Conservation (phyloP, 352 stramenopile genomes). For the Thalassiosira ordinaria region DNA sequence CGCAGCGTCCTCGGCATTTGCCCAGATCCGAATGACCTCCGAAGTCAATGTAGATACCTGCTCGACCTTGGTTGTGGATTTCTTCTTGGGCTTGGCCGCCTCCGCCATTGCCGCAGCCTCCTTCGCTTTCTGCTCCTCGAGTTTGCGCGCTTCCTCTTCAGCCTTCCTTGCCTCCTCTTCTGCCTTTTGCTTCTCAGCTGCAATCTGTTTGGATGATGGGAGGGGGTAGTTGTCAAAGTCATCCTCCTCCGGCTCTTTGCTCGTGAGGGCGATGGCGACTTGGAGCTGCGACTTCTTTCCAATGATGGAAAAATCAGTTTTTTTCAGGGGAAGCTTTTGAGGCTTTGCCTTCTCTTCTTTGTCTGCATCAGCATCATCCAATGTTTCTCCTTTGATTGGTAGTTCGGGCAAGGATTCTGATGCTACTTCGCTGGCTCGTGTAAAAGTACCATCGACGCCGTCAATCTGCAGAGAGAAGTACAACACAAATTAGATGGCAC, state of each 20-base stretch:
- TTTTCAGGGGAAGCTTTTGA: slow-evolving; percentile 70
- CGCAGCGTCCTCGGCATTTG: slow-evolving; percentile 75
- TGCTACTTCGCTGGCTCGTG: slow-evolving; percentile 27
- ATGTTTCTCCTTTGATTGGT: slow-evolving; percentile 22
- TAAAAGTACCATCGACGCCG: slow-evolving; percentile 82
- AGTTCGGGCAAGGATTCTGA: background rate
- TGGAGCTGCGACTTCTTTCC: slow-evolving; percentile 74
- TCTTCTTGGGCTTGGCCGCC: slow-evolving; percentile 70
- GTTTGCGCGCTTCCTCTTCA: slow-evolving; percentile 38
- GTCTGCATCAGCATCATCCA: slow-evolving; percentile 23
- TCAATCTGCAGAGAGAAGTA: slow-evolving; percentile 59
- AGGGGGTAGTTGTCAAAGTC: slow-evolving; percentile 84
- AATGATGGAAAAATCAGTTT: slow-evolving; percentile 80
- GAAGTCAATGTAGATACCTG: slow-evolving; percentile 74
- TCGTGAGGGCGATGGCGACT: slow-evolving; percentile 67
- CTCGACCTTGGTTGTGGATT: slow-evolving; percentile 85
- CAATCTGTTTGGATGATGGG: slow-evolving; percentile 70
- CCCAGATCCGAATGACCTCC: slow-evolving; percentile 76
- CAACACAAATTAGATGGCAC: too few species aligned
- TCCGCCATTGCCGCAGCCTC: slow-evolving; percentile 47
- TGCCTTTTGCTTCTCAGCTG: slow-evolving; percentile 36
- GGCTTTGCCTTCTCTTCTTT: slow-evolving; percentile 40
- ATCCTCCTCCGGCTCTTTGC: slow-evolving; percentile 59
- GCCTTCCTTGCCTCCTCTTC: slow-evolving; percentile 41
- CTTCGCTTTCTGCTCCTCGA: slow-evolving; percentile 48